phyloP scores from a whole-genome alignment of 1,284 basidiomycete species.

The Wolfiporia cocos region DNA sequence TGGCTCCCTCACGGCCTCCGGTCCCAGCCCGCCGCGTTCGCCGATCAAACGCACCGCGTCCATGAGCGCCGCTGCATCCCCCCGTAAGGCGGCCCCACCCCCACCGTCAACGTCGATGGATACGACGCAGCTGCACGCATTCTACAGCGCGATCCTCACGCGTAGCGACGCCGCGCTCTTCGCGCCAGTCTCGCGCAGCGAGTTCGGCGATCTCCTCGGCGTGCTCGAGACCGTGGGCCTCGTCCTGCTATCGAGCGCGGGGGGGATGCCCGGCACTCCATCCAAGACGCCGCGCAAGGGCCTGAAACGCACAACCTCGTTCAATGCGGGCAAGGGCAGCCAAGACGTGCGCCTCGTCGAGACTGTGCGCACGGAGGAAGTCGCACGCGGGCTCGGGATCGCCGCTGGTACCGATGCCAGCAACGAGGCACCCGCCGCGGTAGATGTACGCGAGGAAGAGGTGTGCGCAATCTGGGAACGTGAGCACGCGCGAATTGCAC shows the following conservation, averaged over 20 bases:
- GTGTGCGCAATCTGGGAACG: conserved; percentile 61
- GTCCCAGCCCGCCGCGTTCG: conserved; percentile 30
- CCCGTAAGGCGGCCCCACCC: conserved; percentile 10
- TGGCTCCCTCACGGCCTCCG: conserved; percentile 25
- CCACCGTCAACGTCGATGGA: conserved; percentile 49
- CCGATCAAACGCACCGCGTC: conserved; percentile 47
- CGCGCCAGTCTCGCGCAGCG: conserved; percentile 61
- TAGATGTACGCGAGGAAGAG: conserved; percentile 59
- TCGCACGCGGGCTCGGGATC: conserved; percentile 58
- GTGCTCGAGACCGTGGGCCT: conserved; percentile 71
- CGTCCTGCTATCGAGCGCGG: conserved; percentile 32
- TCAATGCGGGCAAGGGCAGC: conserved; percentile 35
- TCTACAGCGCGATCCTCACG: conserved; percentile 53
- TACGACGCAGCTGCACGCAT: conserved; percentile 51
- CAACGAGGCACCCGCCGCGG: conserved; percentile 19
- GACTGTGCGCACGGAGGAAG: conserved; percentile 56
- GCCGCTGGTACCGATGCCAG: conserved; percentile 26
- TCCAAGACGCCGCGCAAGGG: conserved; percentile 34
- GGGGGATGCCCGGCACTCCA: conserved; percentile 28
- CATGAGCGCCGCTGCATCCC: conserved; percentile 21
- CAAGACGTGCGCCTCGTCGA: conserved; percentile 50
- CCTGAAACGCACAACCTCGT: conserved; percentile 53
- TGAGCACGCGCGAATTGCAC: conserved; percentile 48
- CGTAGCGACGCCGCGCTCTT: conserved; percentile 50
- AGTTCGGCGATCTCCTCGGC: conserved; percentile 66